Conservation (phyloP, 2,329 filamentous ascomycete genomes). For the Colletotrichum phormii region DNA sequence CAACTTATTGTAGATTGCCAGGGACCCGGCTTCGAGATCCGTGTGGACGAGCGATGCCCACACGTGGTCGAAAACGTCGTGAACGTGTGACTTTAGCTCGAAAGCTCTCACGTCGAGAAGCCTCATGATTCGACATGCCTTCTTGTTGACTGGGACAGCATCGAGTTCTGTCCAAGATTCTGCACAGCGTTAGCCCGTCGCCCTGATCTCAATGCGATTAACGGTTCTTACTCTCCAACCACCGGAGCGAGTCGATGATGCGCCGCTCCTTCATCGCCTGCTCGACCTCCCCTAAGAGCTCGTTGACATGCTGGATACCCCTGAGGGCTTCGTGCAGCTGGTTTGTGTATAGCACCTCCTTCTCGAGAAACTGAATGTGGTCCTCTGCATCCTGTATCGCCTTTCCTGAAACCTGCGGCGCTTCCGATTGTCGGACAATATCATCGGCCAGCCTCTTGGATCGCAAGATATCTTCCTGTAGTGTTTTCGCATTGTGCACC, state of each 20-base stretch:
- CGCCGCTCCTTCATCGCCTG: constrained; percentile 63
- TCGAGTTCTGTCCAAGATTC: constrained; percentile 70
- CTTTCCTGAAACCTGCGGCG: constrained; percentile 64
- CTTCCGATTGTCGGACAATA: constrained; percentile 82
- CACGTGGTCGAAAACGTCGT: constrained; percentile 73
- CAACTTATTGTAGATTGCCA: constrained; percentile 67
- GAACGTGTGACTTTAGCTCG: constrained; percentile 74
- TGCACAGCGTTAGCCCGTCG: constrained; percentile 46
- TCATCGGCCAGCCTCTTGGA: constrained; percentile 84
- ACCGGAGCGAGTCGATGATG: constrained; percentile 66
- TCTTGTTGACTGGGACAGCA: constrained; percentile 69
- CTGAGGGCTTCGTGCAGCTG: constrained; percentile 65
- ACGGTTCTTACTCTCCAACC: constrained; percentile 63
- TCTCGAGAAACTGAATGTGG: constrained; percentile 66
- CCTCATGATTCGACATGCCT: constrained; percentile 70
- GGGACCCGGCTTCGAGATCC: constrained; percentile 63
- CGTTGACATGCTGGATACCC: constrained; percentile 67
- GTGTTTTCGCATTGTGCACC: constrained; percentile 84
- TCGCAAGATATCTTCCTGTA: constrained; percentile 86
- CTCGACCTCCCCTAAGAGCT: constrained; percentile 72
- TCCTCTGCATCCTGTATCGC: constrained; percentile 64
- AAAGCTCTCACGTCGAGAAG: constrained; percentile 74
- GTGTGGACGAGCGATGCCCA: constrained; percentile 78
- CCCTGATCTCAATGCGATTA: neutral
- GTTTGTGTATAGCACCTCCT: constrained; percentile 69